phyloP scores from a whole-genome alignment of 2,329 filamentous ascomycete species.

The Trichophyton benhamiae region DNA sequence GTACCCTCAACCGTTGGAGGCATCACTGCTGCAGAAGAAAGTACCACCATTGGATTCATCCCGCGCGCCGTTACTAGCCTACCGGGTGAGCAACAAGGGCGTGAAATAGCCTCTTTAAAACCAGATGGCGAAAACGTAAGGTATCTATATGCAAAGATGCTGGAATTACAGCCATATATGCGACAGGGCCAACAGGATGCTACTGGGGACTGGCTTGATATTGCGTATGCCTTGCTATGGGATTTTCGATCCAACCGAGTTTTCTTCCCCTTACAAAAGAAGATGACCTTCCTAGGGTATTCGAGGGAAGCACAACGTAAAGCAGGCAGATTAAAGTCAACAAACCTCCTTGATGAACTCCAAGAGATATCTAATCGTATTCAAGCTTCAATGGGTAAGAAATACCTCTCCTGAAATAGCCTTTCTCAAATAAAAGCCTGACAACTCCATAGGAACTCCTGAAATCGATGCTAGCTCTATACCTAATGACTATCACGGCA shows the following conservation, averaged over 20 bases:
- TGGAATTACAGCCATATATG: slow-evolving; percentile 38
- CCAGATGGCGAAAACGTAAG: slow-evolving; percentile 22
- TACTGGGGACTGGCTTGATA: slow-evolving; percentile 46
- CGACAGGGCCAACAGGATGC: slow-evolving; percentile 40
- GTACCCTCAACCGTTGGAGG: not conserved
- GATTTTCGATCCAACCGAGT: slow-evolving; percentile 49
- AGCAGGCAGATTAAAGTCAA: slow-evolving; percentile 24
- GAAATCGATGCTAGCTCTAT: slow-evolving; percentile 18
- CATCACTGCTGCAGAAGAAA: not conserved
- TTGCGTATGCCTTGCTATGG: slow-evolving; percentile 45
- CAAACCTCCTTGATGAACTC: slow-evolving; percentile 31
- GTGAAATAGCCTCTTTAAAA: not conserved
- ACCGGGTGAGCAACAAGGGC: not conserved
- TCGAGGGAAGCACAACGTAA: slow-evolving; percentile 31
- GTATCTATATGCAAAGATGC: slow-evolving; percentile 35
- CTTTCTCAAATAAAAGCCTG: not conserved
- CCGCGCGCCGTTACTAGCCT: not conserved
- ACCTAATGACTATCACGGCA: slow-evolving; percentile 56
- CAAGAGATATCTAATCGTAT: slow-evolving; percentile 34
- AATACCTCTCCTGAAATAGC: not conserved
- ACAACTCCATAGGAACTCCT: slow-evolving; percentile 7
- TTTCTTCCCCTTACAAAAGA: slow-evolving; percentile 46
- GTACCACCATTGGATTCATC: not conserved
- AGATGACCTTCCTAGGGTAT: slow-evolving; percentile 40
- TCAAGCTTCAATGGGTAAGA: slow-evolving; percentile 31